Conservation (phyloP, 176 grass and related monocot genomes). For the Bonia amplexicaulis region DNA sequence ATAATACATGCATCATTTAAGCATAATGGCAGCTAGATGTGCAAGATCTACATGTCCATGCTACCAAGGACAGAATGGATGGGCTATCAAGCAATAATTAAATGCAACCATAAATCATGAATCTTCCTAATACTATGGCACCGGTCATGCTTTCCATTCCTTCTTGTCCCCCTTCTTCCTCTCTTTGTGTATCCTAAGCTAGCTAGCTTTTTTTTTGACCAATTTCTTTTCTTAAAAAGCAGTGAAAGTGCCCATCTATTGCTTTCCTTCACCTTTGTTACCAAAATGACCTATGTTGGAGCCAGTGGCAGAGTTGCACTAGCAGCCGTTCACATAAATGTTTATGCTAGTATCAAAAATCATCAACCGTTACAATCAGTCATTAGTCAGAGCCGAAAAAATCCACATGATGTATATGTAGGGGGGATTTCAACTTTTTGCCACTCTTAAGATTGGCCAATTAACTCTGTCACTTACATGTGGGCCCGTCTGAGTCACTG, state of each 20-base stretch:
- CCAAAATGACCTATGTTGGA: constrained; percentile 8
- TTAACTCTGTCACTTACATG: too few relatives aligned
- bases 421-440: too few relatives aligned
- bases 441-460: too few relatives aligned
- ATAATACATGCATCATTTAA: constrained; percentile 12
- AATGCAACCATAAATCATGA: not conserved
- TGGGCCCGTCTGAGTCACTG: too few relatives aligned
- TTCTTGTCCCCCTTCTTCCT: constrained; percentile 9
- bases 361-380: too few relatives aligned
- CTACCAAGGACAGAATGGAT: not conserved
- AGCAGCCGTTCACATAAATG: too few relatives aligned
- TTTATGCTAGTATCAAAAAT: too few relatives aligned
- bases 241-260: constrained; percentile 34
- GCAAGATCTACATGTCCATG: not conserved
- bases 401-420: too few relatives aligned
- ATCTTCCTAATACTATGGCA: constrained; percentile 29
- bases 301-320: not conserved
- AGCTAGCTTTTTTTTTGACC: constrained; percentile 40
- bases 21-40: constrained; percentile 9
- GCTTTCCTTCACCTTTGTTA: constrained; percentile 10
- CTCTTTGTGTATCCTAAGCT: not conserved
- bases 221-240: constrained; percentile 45
- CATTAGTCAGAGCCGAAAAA: too few relatives aligned
- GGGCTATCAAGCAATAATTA: not conserved
- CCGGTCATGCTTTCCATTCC: constrained; percentile 15